A percentile compares a stretch with the other conserved stretches of the same genome.
These are phyloP conservation scores for Dendrobium nobile DNA, from an alignment of 106 monocot genomes.

Conservation along the genomic window DNA sequence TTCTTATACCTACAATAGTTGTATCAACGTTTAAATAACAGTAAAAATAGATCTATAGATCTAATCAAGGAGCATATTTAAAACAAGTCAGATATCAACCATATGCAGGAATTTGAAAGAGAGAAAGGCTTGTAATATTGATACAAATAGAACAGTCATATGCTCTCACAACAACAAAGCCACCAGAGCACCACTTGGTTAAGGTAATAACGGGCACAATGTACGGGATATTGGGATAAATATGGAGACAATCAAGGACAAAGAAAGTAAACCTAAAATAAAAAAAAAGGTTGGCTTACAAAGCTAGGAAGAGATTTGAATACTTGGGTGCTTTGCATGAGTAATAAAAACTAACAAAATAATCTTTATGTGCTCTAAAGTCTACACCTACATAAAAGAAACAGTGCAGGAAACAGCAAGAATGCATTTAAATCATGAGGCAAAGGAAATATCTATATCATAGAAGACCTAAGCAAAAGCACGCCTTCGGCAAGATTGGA, in stretches of 20 bases:
- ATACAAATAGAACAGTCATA: background rate
- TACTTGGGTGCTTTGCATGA: background rate
- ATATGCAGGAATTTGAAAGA: background rate
- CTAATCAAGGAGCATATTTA: background rate
- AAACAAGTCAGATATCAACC: background rate
- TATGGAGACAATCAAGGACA: background rate
- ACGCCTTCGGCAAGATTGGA: background rate
- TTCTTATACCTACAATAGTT: constrained; percentile 73
- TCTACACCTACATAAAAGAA: background rate
- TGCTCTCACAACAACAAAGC: background rate
- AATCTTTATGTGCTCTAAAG: background rate
- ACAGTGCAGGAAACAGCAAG: background rate
- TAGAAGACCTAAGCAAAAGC: background rate
- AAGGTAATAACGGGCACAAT: background rate
- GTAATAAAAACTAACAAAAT: background rate
- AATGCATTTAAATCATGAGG: background rate
- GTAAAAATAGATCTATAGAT: background rate
- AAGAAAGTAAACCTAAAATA: background rate
- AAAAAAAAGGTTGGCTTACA: background rate
- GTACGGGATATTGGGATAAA: background rate
- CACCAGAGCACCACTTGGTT: background rate
- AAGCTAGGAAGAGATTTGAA: background rate
- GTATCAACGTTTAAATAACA: background rate
- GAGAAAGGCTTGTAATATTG: background rate
- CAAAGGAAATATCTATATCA: background rate